Base-by-base conservation (phyloP, 2,329 filamentous ascomycete genomes). In the Botryosphaeria dothidea region DNA sequence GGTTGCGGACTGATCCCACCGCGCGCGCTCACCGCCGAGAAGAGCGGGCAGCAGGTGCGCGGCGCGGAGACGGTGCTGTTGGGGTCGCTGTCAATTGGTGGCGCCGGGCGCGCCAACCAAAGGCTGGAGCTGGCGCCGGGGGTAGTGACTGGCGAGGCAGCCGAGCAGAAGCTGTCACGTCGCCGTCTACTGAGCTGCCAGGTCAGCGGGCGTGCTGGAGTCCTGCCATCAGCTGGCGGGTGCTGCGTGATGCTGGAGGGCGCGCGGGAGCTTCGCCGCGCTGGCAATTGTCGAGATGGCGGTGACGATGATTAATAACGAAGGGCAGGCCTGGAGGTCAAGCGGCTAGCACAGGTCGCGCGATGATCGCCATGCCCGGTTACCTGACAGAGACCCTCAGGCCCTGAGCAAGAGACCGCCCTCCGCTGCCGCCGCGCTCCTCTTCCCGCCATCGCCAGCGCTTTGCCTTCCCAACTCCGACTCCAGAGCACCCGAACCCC, bases 351-450 rank as follows among this genome's bases (percentile, higher is more conserved):
- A 46, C 56, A 57, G 52, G 52, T 46, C 56, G 56, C 56, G 56
- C 56, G 38, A 60, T 31, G 56, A 60, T 45, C 52, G 52, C 23
- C 52, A 9, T 21, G n/a, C 34, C 51, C 25, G 31, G 38, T 56
- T 48, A 25, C 45, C 45, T 48, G 45, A 48, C 45, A 48, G 31
- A 56, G 51, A 56, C 51, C n/a, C n/a, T 57, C 54, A 57, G 54
- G 54, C 54, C 54, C 54, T 57, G 54, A 31, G 21, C 52, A 57
- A 19, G 56, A 46, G 56, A 46, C 56, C 38, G 56, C 38, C 41
- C 56, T 60, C 56, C 41, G 56, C 56, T 60, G 56, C 56, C 41
- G 54, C 54, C 54, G 54, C 23, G 38, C 54, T 25, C 54, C 56
- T 60, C 56, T n/a, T 46, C 54, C 56, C 45, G 29, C 57, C 29